phyloP scores from a whole-genome alignment of 139 green algal species.

The Chlorella ohadii region DNA sequence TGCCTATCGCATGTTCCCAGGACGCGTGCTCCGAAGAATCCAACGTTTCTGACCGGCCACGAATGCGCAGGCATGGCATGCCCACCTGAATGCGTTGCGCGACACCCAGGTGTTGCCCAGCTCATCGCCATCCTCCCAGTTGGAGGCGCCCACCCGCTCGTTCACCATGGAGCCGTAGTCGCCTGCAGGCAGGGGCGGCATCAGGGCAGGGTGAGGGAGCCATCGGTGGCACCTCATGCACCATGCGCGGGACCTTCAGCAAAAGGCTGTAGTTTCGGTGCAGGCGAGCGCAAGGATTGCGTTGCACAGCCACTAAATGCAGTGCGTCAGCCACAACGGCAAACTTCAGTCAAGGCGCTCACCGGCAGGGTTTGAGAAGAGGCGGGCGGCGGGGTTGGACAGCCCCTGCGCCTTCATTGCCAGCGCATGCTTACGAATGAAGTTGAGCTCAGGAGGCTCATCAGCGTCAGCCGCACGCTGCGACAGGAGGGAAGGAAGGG shows the following conservation, averaged over 20 bases:
- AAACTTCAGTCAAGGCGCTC: neutral
- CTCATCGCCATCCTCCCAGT: conserved; percentile 87
- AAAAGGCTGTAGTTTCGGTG: too few relatives aligned
- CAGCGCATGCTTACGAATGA: conserved; percentile 90
- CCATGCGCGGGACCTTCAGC: too few relatives aligned
- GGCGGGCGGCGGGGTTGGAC: conserved; percentile 68
- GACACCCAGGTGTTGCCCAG: conserved; percentile 96
- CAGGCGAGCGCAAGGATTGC: too few relatives aligned
- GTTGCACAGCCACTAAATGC: too few relatives aligned
- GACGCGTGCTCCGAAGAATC: too few relatives aligned
- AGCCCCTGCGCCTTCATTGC: conserved; percentile 77
- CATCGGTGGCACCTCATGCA: too few relatives aligned
- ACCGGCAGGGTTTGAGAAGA: conserved; percentile 95
- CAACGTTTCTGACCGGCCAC: too few relatives aligned
- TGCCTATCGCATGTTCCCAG: too few relatives aligned
- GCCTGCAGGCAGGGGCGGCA: conserved; percentile 38
- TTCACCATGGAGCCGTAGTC: conserved; percentile 99
- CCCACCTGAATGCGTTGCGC: conserved; percentile 88
- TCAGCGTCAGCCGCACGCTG: conserved; percentile 67
- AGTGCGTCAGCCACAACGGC: neutral
- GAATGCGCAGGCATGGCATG: too few relatives aligned
- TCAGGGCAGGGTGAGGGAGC: too few relatives aligned
- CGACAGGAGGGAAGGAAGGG: neutral
- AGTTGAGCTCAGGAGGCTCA: conserved; percentile 91
- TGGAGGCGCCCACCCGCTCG: conserved; percentile 88